Percentiles rank a stretch among this genome's conserved stretches.
Evolutionary conservation across 441 rosid genomes (phyloP).

Genomic region (Hura crepitans): DNA sequence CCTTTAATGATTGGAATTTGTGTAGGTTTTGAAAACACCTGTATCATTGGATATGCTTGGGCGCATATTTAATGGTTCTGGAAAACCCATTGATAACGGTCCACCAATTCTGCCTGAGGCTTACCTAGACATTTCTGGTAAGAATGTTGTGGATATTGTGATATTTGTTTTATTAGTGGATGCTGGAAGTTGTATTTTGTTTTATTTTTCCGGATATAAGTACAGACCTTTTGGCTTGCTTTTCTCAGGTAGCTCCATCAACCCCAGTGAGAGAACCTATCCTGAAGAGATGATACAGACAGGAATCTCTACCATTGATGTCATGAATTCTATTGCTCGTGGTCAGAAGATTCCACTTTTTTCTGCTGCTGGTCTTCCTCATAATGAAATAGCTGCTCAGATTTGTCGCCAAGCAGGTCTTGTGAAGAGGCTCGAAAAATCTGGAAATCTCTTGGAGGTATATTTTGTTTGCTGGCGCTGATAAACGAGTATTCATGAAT

Average conservation of each 20-base stretch:
- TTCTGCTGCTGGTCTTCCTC: constrained; percentile 99
- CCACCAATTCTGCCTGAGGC: constrained; percentile 98
- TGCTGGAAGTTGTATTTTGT: not conserved
- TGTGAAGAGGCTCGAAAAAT: constrained; percentile 89
- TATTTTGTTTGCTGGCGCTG: not conserved
- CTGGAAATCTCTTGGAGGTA: constrained; percentile 27
- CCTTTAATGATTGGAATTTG: not conserved
- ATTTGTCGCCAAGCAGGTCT: constrained; percentile 99
- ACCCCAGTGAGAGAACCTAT: constrained; percentile 98
- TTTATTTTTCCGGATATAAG: not conserved
- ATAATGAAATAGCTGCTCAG: constrained; percentile 98
- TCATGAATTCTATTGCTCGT: constrained; percentile 98
- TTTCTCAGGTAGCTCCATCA: constrained; percentile 84
- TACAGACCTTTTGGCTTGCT: constrained; percentile 1
- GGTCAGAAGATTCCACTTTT: constrained; percentile 98
- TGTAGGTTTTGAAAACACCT: constrained; percentile 91
- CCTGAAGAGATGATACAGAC: constrained; percentile 99
- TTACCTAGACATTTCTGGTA: constrained; percentile 92
- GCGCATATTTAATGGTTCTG: constrained; percentile 97
- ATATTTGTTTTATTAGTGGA: not conserved
- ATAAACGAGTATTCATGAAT: not conserved
- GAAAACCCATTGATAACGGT: constrained; percentile 98
- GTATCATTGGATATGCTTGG: constrained; percentile 99
- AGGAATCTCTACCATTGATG: constrained; percentile 98
- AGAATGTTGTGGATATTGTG: constrained; percentile 15